These are phyloP conservation scores for Cytidiella melzeri DNA, from an alignment of 768 basidiomycete genomes.

Conservation along the genomic window DNA sequence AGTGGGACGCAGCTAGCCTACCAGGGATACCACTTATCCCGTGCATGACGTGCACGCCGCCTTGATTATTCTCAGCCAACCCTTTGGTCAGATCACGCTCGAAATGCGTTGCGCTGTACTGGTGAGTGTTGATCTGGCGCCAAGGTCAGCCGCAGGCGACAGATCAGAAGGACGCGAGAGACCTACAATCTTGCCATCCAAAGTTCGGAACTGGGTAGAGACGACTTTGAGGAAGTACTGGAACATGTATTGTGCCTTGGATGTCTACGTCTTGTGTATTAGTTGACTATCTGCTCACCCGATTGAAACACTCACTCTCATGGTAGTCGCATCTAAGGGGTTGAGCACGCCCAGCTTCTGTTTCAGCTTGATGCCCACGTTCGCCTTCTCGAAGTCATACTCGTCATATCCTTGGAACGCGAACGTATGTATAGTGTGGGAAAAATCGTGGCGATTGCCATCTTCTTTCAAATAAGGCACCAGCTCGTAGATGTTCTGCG, in stretches of 20 bases:
- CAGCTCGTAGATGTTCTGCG: constrained; percentile 76
- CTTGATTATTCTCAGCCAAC: constrained; percentile 45
- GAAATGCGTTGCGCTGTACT: constrained; percentile 95
- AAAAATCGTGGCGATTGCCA: constrained; percentile 87
- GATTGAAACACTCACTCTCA: constrained; percentile 36
- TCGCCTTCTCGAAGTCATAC: constrained; percentile 63
- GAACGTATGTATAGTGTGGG: constrained; percentile 78
- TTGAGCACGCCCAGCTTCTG: constrained; percentile 69
- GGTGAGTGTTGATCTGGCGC: constrained; percentile 76
- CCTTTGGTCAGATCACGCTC: constrained; percentile 83
- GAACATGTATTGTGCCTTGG: constrained; percentile 87
- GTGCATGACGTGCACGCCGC: constrained; percentile 71
- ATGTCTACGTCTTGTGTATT: constrained; percentile 41
- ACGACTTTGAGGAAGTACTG: constrained; percentile 99
- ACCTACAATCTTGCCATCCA: constrained; percentile 64
- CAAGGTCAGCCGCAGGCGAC: background rate
- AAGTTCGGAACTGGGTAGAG: constrained; percentile 86
- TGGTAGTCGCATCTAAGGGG: constrained; percentile 68
- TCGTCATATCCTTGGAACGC: constrained; percentile 82
- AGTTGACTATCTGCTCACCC: constrained; percentile 1
- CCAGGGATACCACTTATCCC: constrained; percentile 70
- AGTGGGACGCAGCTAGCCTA: constrained; percentile 8
- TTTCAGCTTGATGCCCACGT: constrained; percentile 56
- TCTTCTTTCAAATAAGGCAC: constrained; percentile 93
- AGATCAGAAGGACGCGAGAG: background rate